Evolutionary conservation across 768 basidiomycete genomes (phyloP).

Genomic region (Amanita rubescens): DNA sequence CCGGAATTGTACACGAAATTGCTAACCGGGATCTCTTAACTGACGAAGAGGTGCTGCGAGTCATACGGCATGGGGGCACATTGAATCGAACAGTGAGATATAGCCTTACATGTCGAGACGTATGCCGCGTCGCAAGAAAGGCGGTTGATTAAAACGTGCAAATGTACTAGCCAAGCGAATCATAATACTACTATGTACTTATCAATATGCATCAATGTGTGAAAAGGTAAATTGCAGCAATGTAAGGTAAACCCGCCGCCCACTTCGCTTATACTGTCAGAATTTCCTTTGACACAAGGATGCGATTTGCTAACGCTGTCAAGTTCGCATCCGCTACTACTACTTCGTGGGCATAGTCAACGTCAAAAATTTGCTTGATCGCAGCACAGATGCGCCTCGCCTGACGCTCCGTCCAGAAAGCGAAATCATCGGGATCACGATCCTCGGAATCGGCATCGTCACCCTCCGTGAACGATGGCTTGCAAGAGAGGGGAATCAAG

Average conservation of each 20-base stretch:
- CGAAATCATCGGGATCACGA: constrained; percentile 86
- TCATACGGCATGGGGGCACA: constrained; percentile 39
- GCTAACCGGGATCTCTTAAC: constrained; percentile 54
- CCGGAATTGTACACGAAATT: constrained; percentile 22
- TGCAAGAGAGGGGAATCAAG: constrained; percentile 68
- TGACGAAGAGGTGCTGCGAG: constrained; percentile 28
- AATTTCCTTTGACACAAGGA: constrained; percentile 69
- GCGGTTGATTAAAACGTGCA: constrained; percentile 1
- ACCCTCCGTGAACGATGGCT: constrained; percentile 20
- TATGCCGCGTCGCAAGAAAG: constrained; percentile 49
- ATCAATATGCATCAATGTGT: constrained; percentile 19
- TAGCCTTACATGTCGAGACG: constrained; percentile 84
- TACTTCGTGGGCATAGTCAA: constrained; percentile 87
- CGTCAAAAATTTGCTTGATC: constrained; percentile 75
- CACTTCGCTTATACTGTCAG: constrained; percentile 17
- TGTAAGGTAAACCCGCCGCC: not conserved
- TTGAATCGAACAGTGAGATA: constrained; percentile 56
- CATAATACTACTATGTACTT: no score
- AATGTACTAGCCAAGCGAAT: not conserved
- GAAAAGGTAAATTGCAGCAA: not conserved
- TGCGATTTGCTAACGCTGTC: constrained; percentile 73
- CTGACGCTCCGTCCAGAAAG: constrained; percentile 87
- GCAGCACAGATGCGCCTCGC: constrained; percentile 81
- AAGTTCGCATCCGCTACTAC: constrained; percentile 93
- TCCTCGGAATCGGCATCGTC: constrained; percentile 28